phyloP scores from a whole-genome alignment of 352 stramenopile genomes.

The Phytophthora chlamydospora region DNA sequence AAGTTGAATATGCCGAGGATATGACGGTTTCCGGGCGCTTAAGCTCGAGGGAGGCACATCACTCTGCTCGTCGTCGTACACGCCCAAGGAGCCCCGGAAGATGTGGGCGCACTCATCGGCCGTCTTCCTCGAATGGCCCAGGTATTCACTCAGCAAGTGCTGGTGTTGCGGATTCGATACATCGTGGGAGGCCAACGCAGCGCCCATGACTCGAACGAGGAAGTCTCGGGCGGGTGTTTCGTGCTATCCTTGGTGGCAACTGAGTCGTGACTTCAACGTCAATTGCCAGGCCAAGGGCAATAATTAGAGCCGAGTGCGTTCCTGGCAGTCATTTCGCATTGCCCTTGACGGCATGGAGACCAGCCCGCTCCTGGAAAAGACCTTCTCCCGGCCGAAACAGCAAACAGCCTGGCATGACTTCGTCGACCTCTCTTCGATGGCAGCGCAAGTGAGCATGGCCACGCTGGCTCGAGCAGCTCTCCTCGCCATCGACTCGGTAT shows the following conservation, averaged over 20 bases:
- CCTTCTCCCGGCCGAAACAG: slow-evolving; percentile 15
- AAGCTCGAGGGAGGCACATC: slow-evolving; percentile 11
- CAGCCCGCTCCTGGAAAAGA: slow-evolving; percentile 52
- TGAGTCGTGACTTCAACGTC: slow-evolving; percentile 23
- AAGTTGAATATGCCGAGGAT: slow-evolving; percentile 54
- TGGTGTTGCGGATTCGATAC: slow-evolving; percentile 33
- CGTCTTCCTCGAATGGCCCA: slow-evolving; percentile 49
- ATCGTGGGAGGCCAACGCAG: slow-evolving; percentile 32
- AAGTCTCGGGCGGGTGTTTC: slow-evolving; percentile 17
- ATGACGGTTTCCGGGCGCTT: slow-evolving; percentile 22
- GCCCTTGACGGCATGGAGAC: slow-evolving; percentile 40
- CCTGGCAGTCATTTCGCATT: slow-evolving; percentile 11
- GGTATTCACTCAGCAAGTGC: slow-evolving; percentile 61
- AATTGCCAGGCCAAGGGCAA: slow-evolving; percentile 3
- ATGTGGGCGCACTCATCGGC: slow-evolving; percentile 67
- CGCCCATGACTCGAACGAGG: slow-evolving; percentile 26
- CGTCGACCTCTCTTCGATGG: slow-evolving; percentile 62
- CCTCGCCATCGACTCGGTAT: slow-evolving; percentile 75
- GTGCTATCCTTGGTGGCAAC: slow-evolving; percentile 13
- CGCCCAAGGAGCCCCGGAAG: slow-evolving; percentile 38
- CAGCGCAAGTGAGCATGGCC: slow-evolving; percentile 65
- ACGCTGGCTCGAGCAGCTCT: slow-evolving; percentile 68
- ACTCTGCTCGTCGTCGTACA: slow-evolving; percentile 38
- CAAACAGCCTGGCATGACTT: slow-evolving; percentile 60
- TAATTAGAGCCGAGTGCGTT: slow-evolving; percentile 1